Base-by-base conservation (phyloP, 768 basidiomycete species). In the Dictyophora rubrovolvata region DNA sequence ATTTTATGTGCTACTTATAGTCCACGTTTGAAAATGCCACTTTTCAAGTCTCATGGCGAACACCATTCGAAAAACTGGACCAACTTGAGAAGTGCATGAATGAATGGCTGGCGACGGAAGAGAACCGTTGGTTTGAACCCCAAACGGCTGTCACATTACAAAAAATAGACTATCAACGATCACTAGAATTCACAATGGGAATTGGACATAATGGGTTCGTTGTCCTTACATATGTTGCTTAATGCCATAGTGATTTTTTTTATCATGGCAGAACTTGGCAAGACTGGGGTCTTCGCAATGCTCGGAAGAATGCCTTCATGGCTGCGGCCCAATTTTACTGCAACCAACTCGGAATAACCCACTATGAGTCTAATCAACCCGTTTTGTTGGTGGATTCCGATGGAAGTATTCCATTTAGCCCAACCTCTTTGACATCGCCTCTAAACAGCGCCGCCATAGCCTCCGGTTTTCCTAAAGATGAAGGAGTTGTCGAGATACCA, bases 51-150 rank as follows among this genome's bases (percentile, higher is more conserved):
- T 80, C 82, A 17, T 90, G 88, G 87, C 78, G 78, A 11, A 90
- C 87, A 1, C 84, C 88, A 1, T 68, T 86, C 33, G 77, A 76
- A 49, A 89, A 87, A 69, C 69, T 91, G 0, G 88, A 90, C 63
- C 77, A 75, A 22, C 77, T 91, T 5, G 85, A 88, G 66, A 76
- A 77, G 57, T 73, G 72, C 53, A 68, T 91, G 60, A 89, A 89
- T 61, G 78, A 81, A 47, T 90, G 89, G 89, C 76, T 91, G 10
- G 74, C 79, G 28, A 87, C 83, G 9, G 89, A 90, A 66, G 84
- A 87, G 67, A 86, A 89, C 65, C 75, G 88, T 20, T 89, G 87
- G 87, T 89, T 77, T 64, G 77, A 84, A 54, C 82, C 88, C 3
- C 77, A 75, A 28, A 90, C 87, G 10, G 78, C 77, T 34, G 72